Conservation (phyloP, 164 flowering plant genomes). For the Dillenia suffruticosa region DNA sequence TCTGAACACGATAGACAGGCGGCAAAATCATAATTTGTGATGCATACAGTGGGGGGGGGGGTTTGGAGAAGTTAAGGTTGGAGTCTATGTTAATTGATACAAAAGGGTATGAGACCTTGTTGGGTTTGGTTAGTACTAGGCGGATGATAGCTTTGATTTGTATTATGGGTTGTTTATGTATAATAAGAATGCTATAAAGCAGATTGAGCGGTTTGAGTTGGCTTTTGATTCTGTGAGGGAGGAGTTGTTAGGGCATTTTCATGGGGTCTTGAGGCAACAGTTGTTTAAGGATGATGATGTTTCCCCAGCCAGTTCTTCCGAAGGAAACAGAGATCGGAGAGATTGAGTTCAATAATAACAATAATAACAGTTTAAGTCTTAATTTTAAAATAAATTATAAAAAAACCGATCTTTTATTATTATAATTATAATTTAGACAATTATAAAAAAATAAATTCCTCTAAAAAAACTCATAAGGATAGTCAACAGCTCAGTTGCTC, state of each 20-base stretch:
- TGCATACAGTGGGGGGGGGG: constrained; percentile 62
- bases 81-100: constrained; percentile 49
- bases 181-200: constrained; percentile 50
- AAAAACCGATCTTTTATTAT: too few species aligned
- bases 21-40: constrained; percentile 56
- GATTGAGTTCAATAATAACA: too few species aligned
- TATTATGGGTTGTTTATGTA: constrained; percentile 68
- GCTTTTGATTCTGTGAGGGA: constrained; percentile 46
- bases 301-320: too few species aligned
- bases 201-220: constrained; percentile 45
- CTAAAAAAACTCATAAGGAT: too few species aligned
- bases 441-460: too few species aligned
- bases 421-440: too few species aligned
- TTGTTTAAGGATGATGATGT: constrained; percentile 34
- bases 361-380: too few species aligned
- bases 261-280: constrained; percentile 46
- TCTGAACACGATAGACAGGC: constrained; percentile 51
- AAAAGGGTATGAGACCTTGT: constrained; percentile 54
- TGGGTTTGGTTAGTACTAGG: constrained; percentile 49
- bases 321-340: too few species aligned
- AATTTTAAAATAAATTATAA: too few species aligned
- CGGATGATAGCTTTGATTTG: constrained; percentile 59
- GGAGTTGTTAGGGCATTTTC: constrained; percentile 45
- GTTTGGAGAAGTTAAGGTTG: constrained; percentile 39
- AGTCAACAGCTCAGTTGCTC: too few species aligned